Evolutionary conservation across 2,329 filamentous ascomycete species (phyloP), one percentile per base, ranked within the genome.

Genomic region (Aspergillus oerlinghausenensis): DNA sequence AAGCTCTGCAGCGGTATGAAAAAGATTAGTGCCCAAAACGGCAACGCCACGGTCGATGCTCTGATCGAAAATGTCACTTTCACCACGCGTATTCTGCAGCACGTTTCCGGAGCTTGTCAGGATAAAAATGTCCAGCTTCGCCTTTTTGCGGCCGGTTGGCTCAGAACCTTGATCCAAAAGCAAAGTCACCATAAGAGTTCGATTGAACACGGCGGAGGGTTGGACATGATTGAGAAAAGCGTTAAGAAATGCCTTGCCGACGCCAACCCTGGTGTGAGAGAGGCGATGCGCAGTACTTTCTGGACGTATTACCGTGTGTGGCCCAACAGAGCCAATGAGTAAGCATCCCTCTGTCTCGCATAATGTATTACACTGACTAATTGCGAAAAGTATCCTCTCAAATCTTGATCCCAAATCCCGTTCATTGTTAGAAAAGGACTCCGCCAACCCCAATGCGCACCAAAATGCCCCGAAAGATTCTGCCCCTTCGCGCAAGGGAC

Each of bases 61-160:
- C 87, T 99, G 52, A 83, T 97, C 61, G 84, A 85, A 60, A 87
- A 88, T 64, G 88, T 88, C 29, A 88, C 92, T 0, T 97, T 93
- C 75, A 92, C 83, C 60, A 79, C 81, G 58, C 88, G 92, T 28
- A 81, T 97, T 60, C 83, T 97, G 80, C 89, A 96, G 71, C 93
- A 97, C 67, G 80, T 97, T 50, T 89, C 86, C 79, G 77, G 79
- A 54, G 92, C 93, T 25, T 88, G 84, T 60, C 88, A 95, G 70
- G 93, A 99, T 77, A 97, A 97, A 78, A 97, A 97, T 68, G 88
- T 92, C 2, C 89, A 94, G 68, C 88, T 92, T 17, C 86, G 94
- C 59, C 84, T 84, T 1, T 96, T 88, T 72, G 88, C 87, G 1
- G 81, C 88, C 2, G 87, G 83, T 7, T 99, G 94, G 94, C 77